Base-by-base conservation (phyloP, 495 filamentous ascomycete species). In the Daldinia caldariorum region DNA sequence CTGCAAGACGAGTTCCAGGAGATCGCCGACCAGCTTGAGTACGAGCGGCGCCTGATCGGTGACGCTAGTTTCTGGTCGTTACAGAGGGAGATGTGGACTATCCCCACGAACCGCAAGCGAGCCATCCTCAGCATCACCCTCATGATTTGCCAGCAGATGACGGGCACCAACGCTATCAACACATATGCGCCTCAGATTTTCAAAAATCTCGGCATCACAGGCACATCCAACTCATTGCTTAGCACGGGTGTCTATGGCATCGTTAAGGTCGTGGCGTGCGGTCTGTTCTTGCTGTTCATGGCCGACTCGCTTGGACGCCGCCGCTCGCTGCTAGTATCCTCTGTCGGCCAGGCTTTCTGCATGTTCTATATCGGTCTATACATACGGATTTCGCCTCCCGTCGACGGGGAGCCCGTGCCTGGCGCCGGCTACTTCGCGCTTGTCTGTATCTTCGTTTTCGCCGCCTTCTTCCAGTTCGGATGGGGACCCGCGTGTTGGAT, bases 331-430 rank as follows among this genome's bases (percentile, higher is more conserved):
- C 83, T 94, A 66, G 91, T 88, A 85, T 93, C 91, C 13, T 88
- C 87, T 7, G 85, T 92, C 66, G 91, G 86, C 10, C 89, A 90
- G 77, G 87, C 83, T 3, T 77, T 89, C n/a, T 84, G 84, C 68
- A 93, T 93, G 89, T 86, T 91, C 70, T 92, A 94, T 75, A 90
- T 94, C 65, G 91, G 91, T 10, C 80, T 94, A n/a, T 92, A 94
- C 74, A 83, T 92, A 6, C 89, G 90, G 59, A 88, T 92, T 68
- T 80, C 87, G 16, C 90, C 90, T 0, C 91, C 91, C 0, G 73
- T 82, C 18, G 57, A 77, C 5, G 87, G 83, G 14, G 65, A 73
- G 10, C 39, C 63, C 0, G 80, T 84, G 6, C 72, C 72, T 3
- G 50, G 55, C 1, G 75, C 75, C 9, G 89, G 89, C 5, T 91